Evolutionary conservation across 345 rosid genomes (phyloP), one percentile per base, ranked within the genome.

Genomic region (Boechera retrofracta): DNA sequence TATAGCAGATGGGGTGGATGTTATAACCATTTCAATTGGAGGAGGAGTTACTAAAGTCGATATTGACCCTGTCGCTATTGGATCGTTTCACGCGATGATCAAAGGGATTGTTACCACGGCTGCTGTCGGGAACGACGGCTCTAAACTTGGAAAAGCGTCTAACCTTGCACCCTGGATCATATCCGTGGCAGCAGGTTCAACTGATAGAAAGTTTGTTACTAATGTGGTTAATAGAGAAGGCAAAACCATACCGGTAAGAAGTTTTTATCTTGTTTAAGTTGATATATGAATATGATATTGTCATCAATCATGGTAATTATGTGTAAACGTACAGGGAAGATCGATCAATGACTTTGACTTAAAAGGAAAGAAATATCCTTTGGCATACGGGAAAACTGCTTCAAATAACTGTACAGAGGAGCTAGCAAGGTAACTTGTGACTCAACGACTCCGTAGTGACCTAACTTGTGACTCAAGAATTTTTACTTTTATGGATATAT

Each of bases 11-110:
- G 79, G 98, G 0, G 98, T 93, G 15, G 89, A 93, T 48, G 81
- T 91, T 38, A 83, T 91, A 75, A 91, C 97, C 33, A 56, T 93
- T 15, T 93, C 97, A 5, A 85, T 91, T 0, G 93, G 97, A 4
- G 96, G 93, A 8, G 53, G 7, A 2, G 3, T 26, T 28, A 60
- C 49, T 60, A 53, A 32, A 15, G 85, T 82, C 13, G 86, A 81
- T 52, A 11, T 54, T 18, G 88, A 87, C 69, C 72, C 85, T 26
- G 12, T 88, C 7, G 85, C 87, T 0, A 73, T 90, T 10, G 96
- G 92, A 21, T 77, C 93, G 0, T 88, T 90, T 71, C 86, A 87
- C 6, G 91, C 91, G 0, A 83, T 83, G 33, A 71, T 69, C 36
- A 83, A 83, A 36, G 93, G 92, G 39, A 87, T 90, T 61, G 83